Evolutionary conservation across 2,329 filamentous ascomycete genomes (phyloP).

Genomic region (Alternaria sp.): DNA sequence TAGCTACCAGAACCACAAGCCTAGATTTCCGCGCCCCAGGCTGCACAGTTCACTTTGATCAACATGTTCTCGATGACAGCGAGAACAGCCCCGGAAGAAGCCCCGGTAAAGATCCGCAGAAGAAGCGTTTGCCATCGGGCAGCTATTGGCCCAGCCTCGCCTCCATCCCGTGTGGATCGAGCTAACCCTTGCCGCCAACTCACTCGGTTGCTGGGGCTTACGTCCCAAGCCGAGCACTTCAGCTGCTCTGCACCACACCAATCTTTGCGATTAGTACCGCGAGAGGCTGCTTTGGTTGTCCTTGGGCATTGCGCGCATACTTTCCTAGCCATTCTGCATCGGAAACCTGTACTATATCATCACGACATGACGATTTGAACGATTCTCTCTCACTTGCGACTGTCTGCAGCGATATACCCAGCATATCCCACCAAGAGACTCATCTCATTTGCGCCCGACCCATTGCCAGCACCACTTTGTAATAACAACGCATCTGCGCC

Average conservation of each 20-base stretch:
- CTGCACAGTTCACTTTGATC: background rate
- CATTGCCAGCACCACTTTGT: conserved; percentile 18
- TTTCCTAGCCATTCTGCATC: conserved; percentile 18
- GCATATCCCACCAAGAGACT: conserved; percentile 18
- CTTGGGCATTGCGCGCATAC: conserved; percentile 26
- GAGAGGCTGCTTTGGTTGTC: conserved; percentile 22
- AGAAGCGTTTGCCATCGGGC: conserved; percentile 12
- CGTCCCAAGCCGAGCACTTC: conserved; percentile 22
- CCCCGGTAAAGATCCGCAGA: conserved; percentile 12
- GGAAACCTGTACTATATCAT: conserved; percentile 19
- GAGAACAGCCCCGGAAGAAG: conserved; percentile 4
- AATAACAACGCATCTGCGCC: conserved; percentile 24
- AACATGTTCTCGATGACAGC: background rate
- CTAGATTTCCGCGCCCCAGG: background rate
- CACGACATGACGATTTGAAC: conserved; percentile 26
- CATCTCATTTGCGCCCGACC: conserved; percentile 29
- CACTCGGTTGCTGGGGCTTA: conserved; percentile 12
- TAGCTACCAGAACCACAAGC: background rate
- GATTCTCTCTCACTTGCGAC: conserved; percentile 23
- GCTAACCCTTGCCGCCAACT: conserved; percentile 17
- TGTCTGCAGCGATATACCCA: conserved; percentile 36
- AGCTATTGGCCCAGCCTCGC: conserved; percentile 15
- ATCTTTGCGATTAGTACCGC: conserved; percentile 20
- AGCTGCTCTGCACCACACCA: conserved; percentile 32
- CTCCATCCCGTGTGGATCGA: conserved; percentile 8